Evolutionary conservation across 2,329 filamentous ascomycete genomes (phyloP), one percentile per base, ranked within the genome.

Genomic region (Decorospora gaudefroyi): DNA sequence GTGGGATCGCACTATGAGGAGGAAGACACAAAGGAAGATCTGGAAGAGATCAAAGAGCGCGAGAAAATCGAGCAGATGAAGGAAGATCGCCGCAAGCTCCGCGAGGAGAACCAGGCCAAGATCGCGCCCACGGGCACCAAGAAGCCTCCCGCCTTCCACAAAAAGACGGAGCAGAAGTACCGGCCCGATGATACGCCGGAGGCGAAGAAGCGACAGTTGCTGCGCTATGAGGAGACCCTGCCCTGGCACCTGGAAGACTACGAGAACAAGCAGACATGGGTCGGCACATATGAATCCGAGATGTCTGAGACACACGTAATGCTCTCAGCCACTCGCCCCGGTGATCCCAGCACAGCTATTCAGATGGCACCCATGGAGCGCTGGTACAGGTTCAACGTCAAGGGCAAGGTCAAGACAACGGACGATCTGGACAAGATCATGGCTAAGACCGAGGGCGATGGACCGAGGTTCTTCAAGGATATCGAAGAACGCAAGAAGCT

Each of bases 161-260:
- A 95, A 71, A 95, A 92, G 63, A 92, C 85, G 1, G 87, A 90
- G 53, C 88, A 90, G 60, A 87, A 95, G 15, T 90, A 88, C 64
- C 85, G 89, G 56, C 82, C 87, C n/a, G 88, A 95, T 44, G 82
- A 84, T 65, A 84, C 83, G 1, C 80, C 80, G 73, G 75, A 93
- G 80, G 78, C 95, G 79, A 75, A 83, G 83, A 72, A 86, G 46
- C 75, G 75, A 35, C 76, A 79, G 28, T 76, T 82, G 46, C 74
- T 85, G 28, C 81, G 91, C 52, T 99, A 97, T 57, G 93, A 97
- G 68, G 93, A 99, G 70, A 90, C 92, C 3, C 76, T 96, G 35
- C 93, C 93, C 4, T 99, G 93, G 93, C 91, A 96, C 68, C 72
- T 99, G 23, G 93, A 99, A 67, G 93, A 99, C 68, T 95, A 91